Evolutionary conservation across 73 alveolate species (phyloP).

Genomic region (Diophrys sp.): DNA sequence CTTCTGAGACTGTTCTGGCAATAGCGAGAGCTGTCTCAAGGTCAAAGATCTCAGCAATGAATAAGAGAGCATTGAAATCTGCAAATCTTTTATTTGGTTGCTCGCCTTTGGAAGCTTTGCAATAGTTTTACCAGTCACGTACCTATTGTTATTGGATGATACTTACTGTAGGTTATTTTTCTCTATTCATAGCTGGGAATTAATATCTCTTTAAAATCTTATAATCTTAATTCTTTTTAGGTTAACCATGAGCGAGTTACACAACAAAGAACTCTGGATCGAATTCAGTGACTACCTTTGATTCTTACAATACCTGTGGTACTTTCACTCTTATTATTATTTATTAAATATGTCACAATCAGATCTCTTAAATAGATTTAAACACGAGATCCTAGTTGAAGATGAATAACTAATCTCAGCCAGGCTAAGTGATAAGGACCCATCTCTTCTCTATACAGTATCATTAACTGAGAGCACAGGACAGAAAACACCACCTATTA

Average conservation of each 20-base stretch:
- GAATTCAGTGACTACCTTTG: slow-evolving; percentile 91
- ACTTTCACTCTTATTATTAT: slow-evolving; percentile 85
- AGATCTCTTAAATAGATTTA: too few species aligned
- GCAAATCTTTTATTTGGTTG: slow-evolving; percentile 71
- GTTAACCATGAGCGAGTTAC: slow-evolving; percentile 90
- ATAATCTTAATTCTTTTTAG: slow-evolving; percentile 72
- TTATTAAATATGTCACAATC: too few species aligned
- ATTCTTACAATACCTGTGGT: slow-evolving; percentile 90
- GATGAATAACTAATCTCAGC: too few species aligned
- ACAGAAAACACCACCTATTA: too few species aligned
- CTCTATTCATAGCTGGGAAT: slow-evolving; percentile 86
- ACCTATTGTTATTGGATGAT: neutral
- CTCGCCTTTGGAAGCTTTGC: slow-evolving; percentile 74
- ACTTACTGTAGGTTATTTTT: slow-evolving; percentile 58
- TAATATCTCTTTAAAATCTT: slow-evolving; percentile 87
- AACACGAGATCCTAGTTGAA: too few species aligned
- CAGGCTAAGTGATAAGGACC: too few species aligned
- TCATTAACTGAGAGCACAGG: too few species aligned
- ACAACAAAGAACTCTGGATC: slow-evolving; percentile 98
- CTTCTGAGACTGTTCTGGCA: slow-evolving; percentile 74
- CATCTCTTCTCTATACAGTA: too few species aligned
- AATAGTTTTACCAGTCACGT: slow-evolving; percentile 73
- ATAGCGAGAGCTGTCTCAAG: slow-evolving; percentile 74
- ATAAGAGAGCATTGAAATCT: slow-evolving; percentile 79
- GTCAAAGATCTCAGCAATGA: slow-evolving; percentile 84